phyloP scores from a whole-genome alignment of 1,139 yeast genomes.

The Wickerhamiella pararugosa region DNA sequence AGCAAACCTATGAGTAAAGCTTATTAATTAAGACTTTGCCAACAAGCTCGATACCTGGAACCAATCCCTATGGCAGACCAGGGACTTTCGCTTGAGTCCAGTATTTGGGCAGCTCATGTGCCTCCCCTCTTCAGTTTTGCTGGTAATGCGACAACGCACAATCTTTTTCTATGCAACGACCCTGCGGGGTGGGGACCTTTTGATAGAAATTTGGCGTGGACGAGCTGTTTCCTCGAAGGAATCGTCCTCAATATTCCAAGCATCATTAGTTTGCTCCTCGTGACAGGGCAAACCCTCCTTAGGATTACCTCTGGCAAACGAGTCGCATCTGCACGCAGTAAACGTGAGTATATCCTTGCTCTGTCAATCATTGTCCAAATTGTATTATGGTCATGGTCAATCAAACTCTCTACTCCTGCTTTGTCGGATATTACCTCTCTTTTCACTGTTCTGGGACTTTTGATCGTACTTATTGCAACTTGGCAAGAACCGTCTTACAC shows the following conservation, averaged over 20 bases:
- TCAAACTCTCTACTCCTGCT: conserved; percentile 3
- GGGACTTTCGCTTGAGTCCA: too few relatives aligned
- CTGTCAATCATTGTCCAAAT: conserved; percentile 17
- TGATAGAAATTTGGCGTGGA: too few relatives aligned
- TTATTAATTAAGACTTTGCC: too few relatives aligned
- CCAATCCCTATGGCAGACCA: too few relatives aligned
- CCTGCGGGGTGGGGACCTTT: too few relatives aligned
- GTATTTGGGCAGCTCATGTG: too few relatives aligned
- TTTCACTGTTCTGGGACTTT: conserved; percentile 35
- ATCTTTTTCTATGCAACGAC: too few relatives aligned
- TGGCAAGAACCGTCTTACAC: conserved; percentile 46
- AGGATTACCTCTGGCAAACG: conserved; percentile 16
- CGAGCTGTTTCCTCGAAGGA: conserved; percentile 65
- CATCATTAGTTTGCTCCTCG: conserved; percentile 38
- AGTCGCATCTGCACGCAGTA: conserved; percentile 11
- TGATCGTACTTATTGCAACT: conserved; percentile 42
- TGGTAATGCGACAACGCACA: too few relatives aligned
- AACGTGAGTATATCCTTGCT: conserved; percentile 15
- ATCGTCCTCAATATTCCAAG: conserved; percentile 39
- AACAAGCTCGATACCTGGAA: too few relatives aligned
- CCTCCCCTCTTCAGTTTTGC: too few relatives aligned
- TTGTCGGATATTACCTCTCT: conserved; percentile 31
- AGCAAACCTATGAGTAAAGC: too few relatives aligned
- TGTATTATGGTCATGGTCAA: conserved; percentile 9
- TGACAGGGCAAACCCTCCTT: conserved; percentile 31